Evolutionary conservation across 352 stramenopile genomes (phyloP), one percentile per base, ranked within the genome.

Genomic region (Phytophthora parvispora): DNA sequence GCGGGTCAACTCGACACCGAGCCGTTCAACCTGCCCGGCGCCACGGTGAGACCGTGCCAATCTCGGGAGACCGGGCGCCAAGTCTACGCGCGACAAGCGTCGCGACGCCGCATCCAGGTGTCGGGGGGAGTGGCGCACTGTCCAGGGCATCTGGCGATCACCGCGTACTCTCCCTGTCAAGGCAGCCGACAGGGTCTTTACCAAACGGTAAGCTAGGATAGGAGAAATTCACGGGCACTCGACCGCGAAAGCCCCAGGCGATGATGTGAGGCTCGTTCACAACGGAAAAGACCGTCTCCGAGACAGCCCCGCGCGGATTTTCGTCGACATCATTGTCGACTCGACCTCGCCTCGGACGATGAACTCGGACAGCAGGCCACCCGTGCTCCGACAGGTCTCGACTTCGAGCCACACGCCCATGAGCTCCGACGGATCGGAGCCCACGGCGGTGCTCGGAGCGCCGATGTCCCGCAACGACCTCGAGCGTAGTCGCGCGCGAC

Each of bases 391-490:
- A 65, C 68, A 76, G 45, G 64, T 32, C n/a, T 76, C 69, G 3
- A 51, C 5, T 36, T 67, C 62, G 22, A 69, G 58, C 53, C 42
- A 69, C 31, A 77, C 68, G 56, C 68, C 69, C 28, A 60, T 76
- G 57, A 76, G 63, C 28, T 77, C 64, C 0, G 64, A 73, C 27
- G 64, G 53, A 29, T 74, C 69, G 16, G 69, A 73, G 45, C 40
- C 66, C 28, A 78, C 71, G 7, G 66, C 71, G 38, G 61, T 78
- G n/a, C 71, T 78, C 12, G 71, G 71, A 16, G 31, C 60, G 12
- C 45, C 66, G 6, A 60, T 75, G 70, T 74, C 64, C 2, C 66
- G 60, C 10, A 59, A 56, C 32, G 71, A 78, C 3, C 56, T 75
- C 16, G 66, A 75, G 43, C 59, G 70, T 45, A 74, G 60, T 62